Evolutionary conservation across 225 moss, liverwort and hornwort species (phyloP).

Genomic region (Polytrichum formosum): DNA sequence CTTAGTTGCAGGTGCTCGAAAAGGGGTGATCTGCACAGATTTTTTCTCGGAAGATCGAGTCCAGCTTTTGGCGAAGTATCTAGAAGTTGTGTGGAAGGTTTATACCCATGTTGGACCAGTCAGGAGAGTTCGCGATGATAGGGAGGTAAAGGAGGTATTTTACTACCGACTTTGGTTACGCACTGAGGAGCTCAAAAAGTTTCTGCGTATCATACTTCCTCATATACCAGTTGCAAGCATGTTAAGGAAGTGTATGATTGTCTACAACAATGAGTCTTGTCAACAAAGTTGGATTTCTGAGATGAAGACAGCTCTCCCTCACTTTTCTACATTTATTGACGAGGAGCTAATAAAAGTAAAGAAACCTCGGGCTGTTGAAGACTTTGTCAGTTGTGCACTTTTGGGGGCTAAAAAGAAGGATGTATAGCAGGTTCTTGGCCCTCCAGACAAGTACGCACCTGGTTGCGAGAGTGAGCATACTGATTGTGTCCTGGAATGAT

Average conservation of each 20-base stretch:
- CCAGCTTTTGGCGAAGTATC: conserved; percentile 41
- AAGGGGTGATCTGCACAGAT: conserved; percentile 51
- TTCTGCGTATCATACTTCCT: conserved; percentile 42
- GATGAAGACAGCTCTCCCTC: conserved; percentile 49
- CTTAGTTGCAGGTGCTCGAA: conserved; percentile 29
- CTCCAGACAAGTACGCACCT: no score
- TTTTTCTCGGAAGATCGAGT: conserved; percentile 40
- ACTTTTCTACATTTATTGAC: conserved; percentile 36
- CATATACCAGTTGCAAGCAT: conserved; percentile 55
- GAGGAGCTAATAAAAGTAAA: conserved; percentile 27
- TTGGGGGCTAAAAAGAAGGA: not conserved
- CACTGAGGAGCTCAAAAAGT: conserved; percentile 56
- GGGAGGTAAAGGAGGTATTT: conserved; percentile 16
- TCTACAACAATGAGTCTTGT: conserved; percentile 23
- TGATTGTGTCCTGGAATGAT: no score
- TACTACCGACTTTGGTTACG: conserved; percentile 42
- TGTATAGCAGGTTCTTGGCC: no score
- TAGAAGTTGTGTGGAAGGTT: conserved; percentile 51
- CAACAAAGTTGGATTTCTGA: conserved; percentile 49
- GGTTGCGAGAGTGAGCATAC: no score
- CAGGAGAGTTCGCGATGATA: conserved; percentile 17
- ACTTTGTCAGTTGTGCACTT: not conserved
- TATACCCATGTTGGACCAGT: conserved; percentile 38
- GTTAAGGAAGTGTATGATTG: conserved; percentile 44
- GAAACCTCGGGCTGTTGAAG: not conserved